Evolutionary conservation across 257 asterid genomes (phyloP).

Genomic region (Craterostigma plantagineum): DNA sequence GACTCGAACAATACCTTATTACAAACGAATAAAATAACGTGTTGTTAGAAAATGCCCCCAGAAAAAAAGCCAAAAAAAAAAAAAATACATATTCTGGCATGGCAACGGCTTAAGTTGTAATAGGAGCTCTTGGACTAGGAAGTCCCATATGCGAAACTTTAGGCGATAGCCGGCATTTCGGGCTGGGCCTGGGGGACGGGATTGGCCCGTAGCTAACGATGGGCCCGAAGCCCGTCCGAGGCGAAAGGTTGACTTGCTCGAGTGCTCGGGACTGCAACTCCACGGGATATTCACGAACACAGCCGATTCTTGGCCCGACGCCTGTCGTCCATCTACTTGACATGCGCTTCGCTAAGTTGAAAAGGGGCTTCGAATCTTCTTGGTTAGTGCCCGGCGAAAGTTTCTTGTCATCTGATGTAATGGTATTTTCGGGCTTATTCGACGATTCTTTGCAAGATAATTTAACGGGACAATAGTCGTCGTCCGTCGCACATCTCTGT

Average conservation of each 20-base stretch:
- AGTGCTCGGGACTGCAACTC: conserved; percentile 72
- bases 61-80: no score
- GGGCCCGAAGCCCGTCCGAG: conserved; percentile 37
- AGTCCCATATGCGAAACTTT: conserved; percentile 71
- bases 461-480: background rate
- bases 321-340: conserved; percentile 86
- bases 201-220: conserved; percentile 44
- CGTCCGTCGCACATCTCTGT: conserved; percentile 2
- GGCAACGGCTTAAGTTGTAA: background rate
- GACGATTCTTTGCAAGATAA: background rate
- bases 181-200: conserved; percentile 46
- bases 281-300: conserved; percentile 73
- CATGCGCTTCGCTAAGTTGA: conserved; percentile 45
- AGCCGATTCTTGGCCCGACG: conserved; percentile 74
- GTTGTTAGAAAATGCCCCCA: no score
- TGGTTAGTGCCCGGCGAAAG: no score
- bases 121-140: conserved; percentile 13
- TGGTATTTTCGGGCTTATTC: conserved; percentile 1
- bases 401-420: background rate
- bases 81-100: no score
- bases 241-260: conserved; percentile 79
- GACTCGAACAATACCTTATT: no score
- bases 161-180: conserved; percentile 64
- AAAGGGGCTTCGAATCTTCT: conserved; percentile 11
- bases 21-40: no score